These are phyloP conservation scores for Knufia fluminis DNA, from an alignment of 2,329 filamentous ascomycete genomes.

Conservation along the genomic window DNA sequence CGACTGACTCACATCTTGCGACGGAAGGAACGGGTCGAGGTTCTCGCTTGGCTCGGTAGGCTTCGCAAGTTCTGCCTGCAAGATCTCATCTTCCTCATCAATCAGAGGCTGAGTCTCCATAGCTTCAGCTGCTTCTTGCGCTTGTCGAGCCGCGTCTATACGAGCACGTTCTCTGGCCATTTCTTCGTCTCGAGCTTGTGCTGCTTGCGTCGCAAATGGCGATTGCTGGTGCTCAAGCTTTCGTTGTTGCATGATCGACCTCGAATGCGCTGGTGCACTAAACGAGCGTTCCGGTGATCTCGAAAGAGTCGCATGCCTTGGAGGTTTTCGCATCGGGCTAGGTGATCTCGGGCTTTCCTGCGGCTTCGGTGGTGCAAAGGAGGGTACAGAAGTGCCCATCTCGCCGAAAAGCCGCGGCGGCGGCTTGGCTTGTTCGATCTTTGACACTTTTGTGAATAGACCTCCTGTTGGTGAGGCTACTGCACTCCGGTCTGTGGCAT, in stretches of 20 bases:
- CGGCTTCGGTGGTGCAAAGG: slow-evolving; percentile 29
- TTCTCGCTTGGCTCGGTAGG: slow-evolving; percentile 35
- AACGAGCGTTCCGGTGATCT: slow-evolving; percentile 29
- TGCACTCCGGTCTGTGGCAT: slow-evolving; percentile 28
- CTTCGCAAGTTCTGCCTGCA: slow-evolving; percentile 36
- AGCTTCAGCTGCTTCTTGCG: slow-evolving; percentile 24
- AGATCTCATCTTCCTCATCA: slow-evolving; percentile 40
- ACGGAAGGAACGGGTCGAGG: slow-evolving; percentile 41
- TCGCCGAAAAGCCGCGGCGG: slow-evolving; percentile 37
- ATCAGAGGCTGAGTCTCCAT: slow-evolving; percentile 32
- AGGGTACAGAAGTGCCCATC: slow-evolving; percentile 28
- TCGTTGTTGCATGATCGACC: slow-evolving; percentile 32
- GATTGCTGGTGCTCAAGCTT: slow-evolving; percentile 29
- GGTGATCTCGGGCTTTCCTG: slow-evolving; percentile 36
- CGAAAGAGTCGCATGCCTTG: slow-evolving; percentile 25
- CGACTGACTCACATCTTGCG: slow-evolving; percentile 29
- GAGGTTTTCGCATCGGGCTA: slow-evolving; percentile 34
- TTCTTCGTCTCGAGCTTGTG: slow-evolving; percentile 17
- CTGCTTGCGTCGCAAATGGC: slow-evolving; percentile 18
- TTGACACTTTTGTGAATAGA: slow-evolving; percentile 32
- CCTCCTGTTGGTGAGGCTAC: slow-evolving; percentile 32
- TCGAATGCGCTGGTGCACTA: slow-evolving; percentile 31
- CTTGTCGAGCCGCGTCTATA: slow-evolving; percentile 16
- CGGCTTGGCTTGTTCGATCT: slow-evolving; percentile 23
- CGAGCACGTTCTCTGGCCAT: slow-evolving; percentile 19